phyloP scores from a whole-genome alignment of 192 early-diverging fungal genomes.

The Coemansia brasiliensis region DNA sequence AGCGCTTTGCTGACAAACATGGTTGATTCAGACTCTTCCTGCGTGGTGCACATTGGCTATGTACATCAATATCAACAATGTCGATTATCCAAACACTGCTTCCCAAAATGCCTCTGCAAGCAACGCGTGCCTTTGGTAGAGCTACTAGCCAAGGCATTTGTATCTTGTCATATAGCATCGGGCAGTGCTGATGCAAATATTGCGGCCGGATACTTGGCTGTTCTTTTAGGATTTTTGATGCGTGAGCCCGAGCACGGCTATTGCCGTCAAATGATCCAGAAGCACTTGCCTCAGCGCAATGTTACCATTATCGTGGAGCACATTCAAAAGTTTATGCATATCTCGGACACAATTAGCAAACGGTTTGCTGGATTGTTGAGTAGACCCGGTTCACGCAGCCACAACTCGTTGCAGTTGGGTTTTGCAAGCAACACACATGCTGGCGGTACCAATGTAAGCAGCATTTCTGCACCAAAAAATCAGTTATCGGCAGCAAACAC shows the following conservation, averaged over 20 bases:
- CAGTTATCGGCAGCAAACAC: conserved; percentile 3
- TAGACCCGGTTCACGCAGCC: conserved; percentile 11
- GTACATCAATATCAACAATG: conserved; percentile 39
- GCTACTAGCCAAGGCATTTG: conserved; percentile 34
- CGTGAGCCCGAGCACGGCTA: conserved; percentile 8
- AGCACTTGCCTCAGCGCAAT: conserved; percentile 22
- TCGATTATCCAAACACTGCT: conserved; percentile 18
- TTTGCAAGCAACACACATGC: not conserved
- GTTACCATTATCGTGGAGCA: conserved; percentile 19
- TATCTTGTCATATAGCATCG: conserved; percentile 16
- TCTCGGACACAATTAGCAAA: conserved; percentile 36
- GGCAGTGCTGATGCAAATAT: conserved; percentile 29
- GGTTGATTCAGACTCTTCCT: conserved; percentile 45
- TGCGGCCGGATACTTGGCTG: conserved; percentile 46
- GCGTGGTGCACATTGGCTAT: conserved; percentile 27
- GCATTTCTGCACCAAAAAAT: not conserved
- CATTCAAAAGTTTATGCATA: conserved; percentile 36
- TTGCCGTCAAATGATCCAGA: conserved; percentile 13
- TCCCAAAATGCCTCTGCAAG: conserved; percentile 31
- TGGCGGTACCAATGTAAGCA: not conserved
- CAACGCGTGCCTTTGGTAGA: conserved; percentile 19
- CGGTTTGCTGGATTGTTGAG: conserved; percentile 31
- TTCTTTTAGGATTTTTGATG: conserved; percentile 43
- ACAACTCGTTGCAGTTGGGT: not conserved
- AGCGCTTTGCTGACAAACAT: conserved; percentile 45